Conservation (phyloP, 495 filamentous ascomycete species). For the Penicillium cosmopolitanum region DNA sequence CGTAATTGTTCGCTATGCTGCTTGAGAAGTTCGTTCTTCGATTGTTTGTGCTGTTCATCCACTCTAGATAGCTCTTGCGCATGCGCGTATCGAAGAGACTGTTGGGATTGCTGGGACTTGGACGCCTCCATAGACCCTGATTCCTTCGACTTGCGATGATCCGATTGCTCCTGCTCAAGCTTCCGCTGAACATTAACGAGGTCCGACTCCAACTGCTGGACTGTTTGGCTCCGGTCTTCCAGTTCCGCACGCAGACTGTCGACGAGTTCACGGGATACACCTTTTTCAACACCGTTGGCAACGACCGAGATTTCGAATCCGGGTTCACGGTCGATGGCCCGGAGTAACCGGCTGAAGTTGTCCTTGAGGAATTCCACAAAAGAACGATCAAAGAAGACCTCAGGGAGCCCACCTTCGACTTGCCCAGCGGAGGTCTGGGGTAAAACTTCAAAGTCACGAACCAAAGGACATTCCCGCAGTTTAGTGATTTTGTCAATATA, state of each 20-base stretch:
- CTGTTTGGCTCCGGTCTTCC: slow-evolving; percentile 67
- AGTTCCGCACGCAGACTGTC: slow-evolving; percentile 80
- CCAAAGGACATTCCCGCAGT: slow-evolving; percentile 75
- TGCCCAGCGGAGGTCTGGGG: slow-evolving; percentile 65
- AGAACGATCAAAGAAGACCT: slow-evolving; percentile 80
- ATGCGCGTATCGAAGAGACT: slow-evolving; percentile 71
- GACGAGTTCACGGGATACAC: slow-evolving; percentile 79
- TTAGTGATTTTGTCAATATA: slow-evolving; percentile 85
- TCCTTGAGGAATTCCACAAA: slow-evolving; percentile 97
- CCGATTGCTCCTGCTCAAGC: slow-evolving; percentile 76
- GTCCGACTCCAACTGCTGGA: slow-evolving; percentile 70
- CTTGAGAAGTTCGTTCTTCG: slow-evolving; percentile 48
- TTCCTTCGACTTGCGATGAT: slow-evolving; percentile 75
- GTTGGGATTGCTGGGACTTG: slow-evolving; percentile 68
- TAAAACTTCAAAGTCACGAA: slow-evolving; percentile 91
- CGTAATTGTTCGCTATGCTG: slow-evolving; percentile 54
- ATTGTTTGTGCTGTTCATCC: slow-evolving; percentile 49
- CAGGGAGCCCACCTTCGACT: slow-evolving; percentile 66
- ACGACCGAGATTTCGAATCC: slow-evolving; percentile 79
- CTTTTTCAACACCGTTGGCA: slow-evolving; percentile 78
- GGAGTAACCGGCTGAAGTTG: slow-evolving; percentile 82
- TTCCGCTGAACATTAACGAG: slow-evolving; percentile 67
- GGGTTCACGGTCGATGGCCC: slow-evolving; percentile 91
- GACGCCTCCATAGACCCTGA: slow-evolving; percentile 64
- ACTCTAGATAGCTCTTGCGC: slow-evolving; percentile 58